Base-by-base conservation (phyloP, 108 stramenopile species). In the Nitzschia sp. region DNA sequence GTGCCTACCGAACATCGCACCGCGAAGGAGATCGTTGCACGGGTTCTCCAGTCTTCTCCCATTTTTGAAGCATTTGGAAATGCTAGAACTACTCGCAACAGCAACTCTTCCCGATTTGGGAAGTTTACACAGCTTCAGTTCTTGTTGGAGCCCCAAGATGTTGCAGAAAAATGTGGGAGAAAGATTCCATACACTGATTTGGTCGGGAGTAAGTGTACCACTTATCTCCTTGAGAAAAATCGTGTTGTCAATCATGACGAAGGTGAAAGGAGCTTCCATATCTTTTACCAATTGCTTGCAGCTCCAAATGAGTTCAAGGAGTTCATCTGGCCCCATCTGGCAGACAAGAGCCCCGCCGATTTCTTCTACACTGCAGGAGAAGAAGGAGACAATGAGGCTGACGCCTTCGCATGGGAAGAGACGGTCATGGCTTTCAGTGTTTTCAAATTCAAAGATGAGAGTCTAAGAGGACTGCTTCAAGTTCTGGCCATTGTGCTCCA, bases 261-360 rank as follows among this genome's bases (percentile, higher is more conserved):
- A 7, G 88, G 90, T 14, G 97, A 98, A 75, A 65, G 97, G 8
- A 95, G 95, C 64, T 98, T 94, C 78, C 97, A 98, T 71, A 78
- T 97, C 41, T 98, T 98, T 67, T 98, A 98, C 65, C 86, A 90
- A 56, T 61, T 90, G 11, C 55, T 94, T 29, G 72, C 80, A 21
- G 89, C 83, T 10, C 70, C 81, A 17, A 55, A 51, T 12, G 77
- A 63, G 11, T 71, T 80, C 11, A 72, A 85, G 44, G 26, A 63
- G 17, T 41, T 51, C 3, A 63, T 89, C 8, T 89, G 85, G 52
- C 71, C 69, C 5, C 50, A 63, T 8, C 67, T 76, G 42, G 37
- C 75, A 44, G 48, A 53, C 22, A 61, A 56, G 0, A 65, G 62
- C 15, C 43, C 61, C 6, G 15, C 41, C 8, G 58, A 79, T 24